Evolutionary conservation across 1,139 yeast species (phyloP), one percentile per base, ranked within the genome.

Genomic region (Sugiyamaella paludigena): DNA sequence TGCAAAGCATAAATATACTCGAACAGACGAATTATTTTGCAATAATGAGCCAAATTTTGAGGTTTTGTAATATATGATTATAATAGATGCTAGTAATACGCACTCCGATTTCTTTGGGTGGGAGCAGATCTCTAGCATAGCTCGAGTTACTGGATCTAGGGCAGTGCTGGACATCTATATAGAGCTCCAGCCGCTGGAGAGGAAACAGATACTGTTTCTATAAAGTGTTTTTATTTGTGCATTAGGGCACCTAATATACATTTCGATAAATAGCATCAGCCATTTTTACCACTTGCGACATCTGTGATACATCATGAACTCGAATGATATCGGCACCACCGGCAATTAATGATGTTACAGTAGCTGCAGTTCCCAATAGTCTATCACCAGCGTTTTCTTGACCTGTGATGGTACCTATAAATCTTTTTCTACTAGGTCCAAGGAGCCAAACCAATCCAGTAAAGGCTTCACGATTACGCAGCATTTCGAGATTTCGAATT

Each of bases 361-460:
- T 75, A 0, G 95, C 87, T 10, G 83, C 83, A 0, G 97, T 88
- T 12, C 94, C 92, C 49, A 81, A 69, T 4, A 80, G 80, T 54
- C 98, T 75, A 31, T 84, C 81, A 0, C 68, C 56, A 0, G 96
- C 81, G 19, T 47, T 55, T 6, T 53, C 46, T 32, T 56, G 63
- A 7, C 61, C 68, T 0, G 91, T 83, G 28, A 88, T 69, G 0
- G 79, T 75, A 1, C 96, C 97, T 60, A 92, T 80, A 61, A 92
- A 92, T 60, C 79, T 76, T 74, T 92, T 92, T 56, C 98, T 76
- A 26, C 96, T 86, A 0, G 98, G 85, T 0, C 98, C 98, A 12
- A 91, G 66, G 42, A 92, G 71, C 53, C 87, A 73, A 1, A 96
- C 87, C 48, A 85, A 63, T 2, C 70, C 74, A 34, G 61, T 59